Evolutionary conservation across 192 early-diverging fungal species (phyloP).

Genomic region (Chytriomyces hyalinus): DNA sequence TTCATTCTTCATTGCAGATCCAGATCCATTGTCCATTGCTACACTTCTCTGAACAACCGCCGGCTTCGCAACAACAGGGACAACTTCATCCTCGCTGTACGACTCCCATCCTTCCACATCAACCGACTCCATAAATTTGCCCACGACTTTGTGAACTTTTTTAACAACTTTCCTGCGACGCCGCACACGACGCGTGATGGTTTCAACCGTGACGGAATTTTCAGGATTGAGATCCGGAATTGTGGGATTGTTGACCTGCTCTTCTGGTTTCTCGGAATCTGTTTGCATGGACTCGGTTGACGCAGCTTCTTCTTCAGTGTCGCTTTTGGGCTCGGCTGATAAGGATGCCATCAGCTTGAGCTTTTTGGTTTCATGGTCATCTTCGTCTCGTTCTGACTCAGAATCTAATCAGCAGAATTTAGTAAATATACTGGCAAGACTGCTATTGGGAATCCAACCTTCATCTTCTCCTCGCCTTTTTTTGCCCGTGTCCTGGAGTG

Average conservation of each 20-base stretch:
- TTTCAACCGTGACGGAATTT: background rate
- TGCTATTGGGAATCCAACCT: background rate
- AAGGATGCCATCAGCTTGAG: conserved; percentile 15
- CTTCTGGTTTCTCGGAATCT: background rate
- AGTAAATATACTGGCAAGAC: background rate
- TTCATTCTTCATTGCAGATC: background rate
- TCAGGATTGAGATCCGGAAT: background rate
- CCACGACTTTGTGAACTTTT: background rate
- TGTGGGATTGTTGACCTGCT: background rate
- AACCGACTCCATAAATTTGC: conserved; percentile 18
- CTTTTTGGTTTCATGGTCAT: conserved; percentile 26
- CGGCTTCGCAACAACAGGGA: background rate
- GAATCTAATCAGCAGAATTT: background rate
- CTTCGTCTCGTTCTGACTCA: conserved; percentile 4
- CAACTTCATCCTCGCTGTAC: conserved; percentile 31
- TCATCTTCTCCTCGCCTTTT: conserved; percentile 15
- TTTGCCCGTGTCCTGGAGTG: background rate
- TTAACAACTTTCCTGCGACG: conserved; percentile 24
- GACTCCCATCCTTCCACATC: conserved; percentile 29
- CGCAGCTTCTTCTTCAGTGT: background rate
- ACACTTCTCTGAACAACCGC: too few relatives aligned
- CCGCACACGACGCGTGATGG: conserved; percentile 13
- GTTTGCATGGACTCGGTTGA: background rate
- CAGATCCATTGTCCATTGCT: too few relatives aligned
- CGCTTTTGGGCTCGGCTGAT: background rate